These are phyloP conservation scores for Cryptococcus sp. DNA, from an alignment of 1,284 basidiomycete genomes.

Conservation along the genomic window DNA sequence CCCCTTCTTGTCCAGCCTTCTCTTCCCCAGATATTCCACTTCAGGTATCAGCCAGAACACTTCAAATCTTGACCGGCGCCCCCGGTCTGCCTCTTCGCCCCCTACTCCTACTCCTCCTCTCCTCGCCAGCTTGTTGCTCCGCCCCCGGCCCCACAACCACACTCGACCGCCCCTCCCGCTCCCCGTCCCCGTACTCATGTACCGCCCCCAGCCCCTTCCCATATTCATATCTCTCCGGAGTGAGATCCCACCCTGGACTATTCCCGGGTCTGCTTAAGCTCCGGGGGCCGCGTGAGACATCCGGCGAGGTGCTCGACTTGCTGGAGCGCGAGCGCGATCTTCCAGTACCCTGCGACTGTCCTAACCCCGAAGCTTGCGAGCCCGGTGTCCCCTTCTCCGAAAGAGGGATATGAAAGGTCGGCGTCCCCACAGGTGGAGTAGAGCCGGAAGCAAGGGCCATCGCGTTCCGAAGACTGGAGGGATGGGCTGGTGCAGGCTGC, in stretches of 20 bases:
- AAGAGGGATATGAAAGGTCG: neutral
- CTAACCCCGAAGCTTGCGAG: neutral
- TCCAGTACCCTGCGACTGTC: neutral
- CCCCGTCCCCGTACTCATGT: slow-evolving; percentile 9
- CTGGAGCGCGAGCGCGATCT: neutral
- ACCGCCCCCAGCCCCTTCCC: slow-evolving; percentile 15
- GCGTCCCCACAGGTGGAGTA: neutral
- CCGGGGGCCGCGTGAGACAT: slow-evolving; percentile 4
- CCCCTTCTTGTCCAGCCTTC: no score
- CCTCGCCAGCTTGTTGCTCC: slow-evolving; percentile 5
- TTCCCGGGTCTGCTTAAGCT: slow-evolving; percentile 1
- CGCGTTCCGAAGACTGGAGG: neutral
- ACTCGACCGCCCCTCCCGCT: no score
- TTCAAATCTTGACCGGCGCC: neutral
- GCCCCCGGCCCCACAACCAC: neutral
- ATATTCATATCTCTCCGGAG: slow-evolving; percentile 12
- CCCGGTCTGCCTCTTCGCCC: slow-evolving; percentile 5
- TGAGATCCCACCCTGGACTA: neutral
- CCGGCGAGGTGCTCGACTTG: slow-evolving; percentile 11
- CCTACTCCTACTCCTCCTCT: slow-evolving; percentile 12
- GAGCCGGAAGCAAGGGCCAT: neutral
- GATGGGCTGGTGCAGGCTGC: neutral
- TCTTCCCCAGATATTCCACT: no score
- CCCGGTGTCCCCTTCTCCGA: neutral
- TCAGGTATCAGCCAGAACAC: no score